Evolutionary conservation across 2,329 filamentous ascomycete species (phyloP), one percentile per base, ranked within the genome.

Genomic region (Exophiala viscosa): DNA sequence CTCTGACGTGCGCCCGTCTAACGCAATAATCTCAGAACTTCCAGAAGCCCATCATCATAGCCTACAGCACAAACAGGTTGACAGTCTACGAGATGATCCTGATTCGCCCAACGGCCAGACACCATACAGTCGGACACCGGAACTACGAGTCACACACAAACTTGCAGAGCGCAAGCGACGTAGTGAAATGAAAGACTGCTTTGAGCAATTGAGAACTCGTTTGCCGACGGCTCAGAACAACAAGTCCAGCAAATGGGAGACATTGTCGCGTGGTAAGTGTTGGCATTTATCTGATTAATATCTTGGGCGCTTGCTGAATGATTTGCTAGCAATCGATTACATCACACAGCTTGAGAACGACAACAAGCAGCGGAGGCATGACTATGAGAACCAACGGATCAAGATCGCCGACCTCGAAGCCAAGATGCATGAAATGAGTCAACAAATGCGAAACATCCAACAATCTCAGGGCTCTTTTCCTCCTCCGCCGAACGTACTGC

Each of bases 231-330:
- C 65, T 49, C 73, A 75, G 58, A 75, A 72, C 56, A 76, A 75
- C 62, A 77, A 77, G 58, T 76, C 75, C 6, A 77, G 75, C 63
- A 77, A 77, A 65, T 77, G 75, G 75, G 75, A 77, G 58, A 77
- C 74, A 1, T 60, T 77, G 15, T 75, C 73, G 18, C 65, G 72
- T 68, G 72, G 73, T 75, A 65, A 45, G 62, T 47, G 23, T 23
- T 9, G 15, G 17, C 15, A 35, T 38, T 13, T 10, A 35, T 13
- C 18, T 11, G 6, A 15, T 9, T n/a, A 28, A 28, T 28, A 28
- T 14, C 40, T 32, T 14, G 36, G 15, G 35, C 8, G 7, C 14
- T 14, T 8, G 20, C 52, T 60, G 3, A 48, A 45, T n/a, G 7
- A 9, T 13, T 38, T 44, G 9, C 15, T 58, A 70, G 75, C 75